Evolutionary conservation across 192 early-diverging fungal species (phyloP).

Genomic region (Chytriomyces sp.): DNA sequence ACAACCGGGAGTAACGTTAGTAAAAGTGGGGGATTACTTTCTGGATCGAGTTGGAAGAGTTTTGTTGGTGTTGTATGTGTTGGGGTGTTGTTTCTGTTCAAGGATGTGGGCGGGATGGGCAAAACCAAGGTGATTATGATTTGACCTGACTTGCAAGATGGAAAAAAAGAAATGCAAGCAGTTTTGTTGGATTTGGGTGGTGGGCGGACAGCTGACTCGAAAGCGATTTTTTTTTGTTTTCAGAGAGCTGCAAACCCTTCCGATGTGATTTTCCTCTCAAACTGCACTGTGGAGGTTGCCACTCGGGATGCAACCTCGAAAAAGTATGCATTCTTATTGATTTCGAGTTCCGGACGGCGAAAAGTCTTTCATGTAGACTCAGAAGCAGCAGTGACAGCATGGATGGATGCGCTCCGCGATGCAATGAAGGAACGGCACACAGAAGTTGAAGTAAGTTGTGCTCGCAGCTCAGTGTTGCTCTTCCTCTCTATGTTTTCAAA

Average conservation of each 20-base stretch:
- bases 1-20: neutral
- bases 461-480: too few relatives aligned
- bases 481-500: constrained; percentile 1
- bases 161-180: neutral
- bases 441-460: constrained; percentile 40
- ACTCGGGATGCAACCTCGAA: constrained; percentile 49
- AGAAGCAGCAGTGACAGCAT: constrained; percentile 44
- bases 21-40: neutral
- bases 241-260: constrained; percentile 41
- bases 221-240: neutral
- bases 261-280: constrained; percentile 44
- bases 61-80: constrained; percentile 50
- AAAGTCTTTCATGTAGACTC: constrained; percentile 42
- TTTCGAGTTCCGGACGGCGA: constrained; percentile 31
- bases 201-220: too few relatives aligned
- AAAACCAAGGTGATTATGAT: constrained; percentile 17
- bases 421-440: constrained; percentile 46
- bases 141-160: neutral
- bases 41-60: constrained; percentile 44
- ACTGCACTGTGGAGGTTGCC: constrained; percentile 40
- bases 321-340: constrained; percentile 47
- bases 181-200: constrained; percentile 9
- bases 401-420: constrained; percentile 48
- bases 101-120: constrained; percentile 40
- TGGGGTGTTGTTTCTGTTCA: constrained; percentile 57